Percentiles rank a stretch among this genome's conserved stretches.
phyloP scores from a whole-genome alignment of 176 grass and related monocot species.

The Stipa capillata region DNA sequence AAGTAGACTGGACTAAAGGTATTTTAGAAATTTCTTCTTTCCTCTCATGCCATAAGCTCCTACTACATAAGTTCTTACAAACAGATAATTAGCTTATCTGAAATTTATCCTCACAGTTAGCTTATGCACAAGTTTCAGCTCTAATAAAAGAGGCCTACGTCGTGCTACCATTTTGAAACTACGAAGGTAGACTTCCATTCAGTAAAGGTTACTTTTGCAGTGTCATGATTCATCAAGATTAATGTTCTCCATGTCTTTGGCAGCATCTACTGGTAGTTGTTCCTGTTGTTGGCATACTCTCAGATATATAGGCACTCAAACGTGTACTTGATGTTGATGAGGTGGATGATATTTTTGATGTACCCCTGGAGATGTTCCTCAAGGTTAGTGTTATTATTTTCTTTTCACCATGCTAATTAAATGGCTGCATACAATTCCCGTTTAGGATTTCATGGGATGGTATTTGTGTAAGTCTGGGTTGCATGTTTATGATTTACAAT shows the following conservation, averaged over 20 bases:
- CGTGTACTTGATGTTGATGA: slow-evolving; percentile 37
- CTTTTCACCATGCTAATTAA: background rate
- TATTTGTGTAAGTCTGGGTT: background rate
- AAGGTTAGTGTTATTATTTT: slow-evolving; percentile 33
- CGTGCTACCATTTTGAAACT: background rate
- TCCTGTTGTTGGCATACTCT: slow-evolving; percentile 59
- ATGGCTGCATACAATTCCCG: background rate
- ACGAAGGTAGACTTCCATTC: background rate
- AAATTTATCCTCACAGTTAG: no score
- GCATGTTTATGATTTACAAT: background rate
- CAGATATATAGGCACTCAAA: slow-evolving; percentile 42
- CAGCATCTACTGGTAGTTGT: slow-evolving; percentile 72
- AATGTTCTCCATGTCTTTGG: slow-evolving; percentile 16
- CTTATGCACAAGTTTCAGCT: no score
- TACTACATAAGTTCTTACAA: no score
- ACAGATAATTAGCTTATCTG: no score
- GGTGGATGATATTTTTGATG: slow-evolving; percentile 58
- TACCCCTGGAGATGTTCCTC: slow-evolving; percentile 71
- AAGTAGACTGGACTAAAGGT: no score
- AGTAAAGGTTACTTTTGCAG: background rate
- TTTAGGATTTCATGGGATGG: background rate
- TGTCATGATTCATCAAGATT: background rate
- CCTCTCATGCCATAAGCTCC: no score
- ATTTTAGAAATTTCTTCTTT: no score
- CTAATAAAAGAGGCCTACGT: no score